phyloP scores from a whole-genome alignment of 768 basidiomycete species.

The Collybia mongolica region DNA sequence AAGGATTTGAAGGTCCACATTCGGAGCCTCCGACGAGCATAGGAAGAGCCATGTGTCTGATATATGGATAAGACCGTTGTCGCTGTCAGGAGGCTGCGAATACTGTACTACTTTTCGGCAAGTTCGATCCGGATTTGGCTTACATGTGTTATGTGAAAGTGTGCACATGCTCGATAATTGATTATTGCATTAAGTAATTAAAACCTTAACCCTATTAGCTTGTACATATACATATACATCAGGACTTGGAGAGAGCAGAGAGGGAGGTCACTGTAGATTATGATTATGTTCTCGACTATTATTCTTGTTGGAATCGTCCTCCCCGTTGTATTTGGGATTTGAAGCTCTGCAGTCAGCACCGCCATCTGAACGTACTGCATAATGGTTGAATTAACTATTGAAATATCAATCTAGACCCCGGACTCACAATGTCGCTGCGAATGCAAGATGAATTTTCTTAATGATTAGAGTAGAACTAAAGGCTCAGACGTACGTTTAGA shows the following conservation, averaged over 20 bases:
- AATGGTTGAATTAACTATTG: conserved; percentile 18
- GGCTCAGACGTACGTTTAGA: conserved; percentile 70
- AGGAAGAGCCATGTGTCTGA: conserved; percentile 66
- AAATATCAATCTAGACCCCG: conserved; percentile 11
- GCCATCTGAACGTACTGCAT: conserved; percentile 78
- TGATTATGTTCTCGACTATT: conserved; percentile 15
- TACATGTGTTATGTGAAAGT: conserved; percentile 2
- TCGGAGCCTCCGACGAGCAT: conserved; percentile 76
- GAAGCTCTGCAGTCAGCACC: conserved; percentile 71
- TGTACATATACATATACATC: conserved; percentile 7
- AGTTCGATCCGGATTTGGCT: background rate
- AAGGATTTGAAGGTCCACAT: conserved; percentile 83
- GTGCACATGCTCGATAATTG: conserved; percentile 12
- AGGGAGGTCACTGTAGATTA: conserved; percentile 4
- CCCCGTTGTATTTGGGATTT: conserved; percentile 35
- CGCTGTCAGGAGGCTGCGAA: no score
- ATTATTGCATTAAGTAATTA: conserved; percentile 21
- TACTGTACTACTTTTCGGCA: background rate
- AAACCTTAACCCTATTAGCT: conserved; percentile 15
- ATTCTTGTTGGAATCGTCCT: conserved; percentile 17
- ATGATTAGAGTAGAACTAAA: conserved; percentile 14
- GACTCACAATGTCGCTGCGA: conserved; percentile 75
- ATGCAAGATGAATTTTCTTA: conserved; percentile 17
- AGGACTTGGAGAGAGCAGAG: conserved; percentile 1
- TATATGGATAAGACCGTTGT: background rate